A percentile compares a stretch with the other conserved stretches of the same genome.
These are phyloP conservation scores for Coffea canephora DNA, from an alignment of 257 asterid species.

Conservation along the genomic window DNA sequence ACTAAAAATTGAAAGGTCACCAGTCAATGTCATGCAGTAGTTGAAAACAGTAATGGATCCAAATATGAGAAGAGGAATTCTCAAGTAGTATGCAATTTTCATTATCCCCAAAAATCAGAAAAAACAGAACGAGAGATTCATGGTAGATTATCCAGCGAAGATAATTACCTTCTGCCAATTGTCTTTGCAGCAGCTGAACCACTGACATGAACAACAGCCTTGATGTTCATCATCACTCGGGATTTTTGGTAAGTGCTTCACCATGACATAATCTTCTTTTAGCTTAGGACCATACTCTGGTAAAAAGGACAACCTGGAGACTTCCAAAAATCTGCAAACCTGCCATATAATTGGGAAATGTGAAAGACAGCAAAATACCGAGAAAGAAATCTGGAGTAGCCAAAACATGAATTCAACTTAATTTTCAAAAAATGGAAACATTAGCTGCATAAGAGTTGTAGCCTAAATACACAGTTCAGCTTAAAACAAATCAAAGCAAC, in stretches of 20 bases:
- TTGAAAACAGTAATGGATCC: background rate
- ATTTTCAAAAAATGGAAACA: background rate
- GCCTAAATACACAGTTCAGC: background rate
- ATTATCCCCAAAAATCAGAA: background rate
- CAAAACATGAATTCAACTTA: background rate
- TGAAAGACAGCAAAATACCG: background rate
- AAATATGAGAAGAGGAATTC: too few species aligned
- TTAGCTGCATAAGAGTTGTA: background rate
- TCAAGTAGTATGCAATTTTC: background rate
- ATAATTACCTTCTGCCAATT: slow-evolving; percentile 77
- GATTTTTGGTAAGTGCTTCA: slow-evolving; percentile 53
- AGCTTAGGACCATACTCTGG: slow-evolving; percentile 88
- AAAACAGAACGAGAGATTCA: background rate
- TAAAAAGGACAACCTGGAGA: slow-evolving; percentile 81
- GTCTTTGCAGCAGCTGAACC: slow-evolving; percentile 65
- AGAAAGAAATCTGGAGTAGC: background rate
- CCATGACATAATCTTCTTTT: slow-evolving; percentile 88
- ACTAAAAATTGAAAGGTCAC: background rate
- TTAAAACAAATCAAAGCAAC: background rate
- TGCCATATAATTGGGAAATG: slow-evolving; percentile 26
- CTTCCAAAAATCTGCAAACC: slow-evolving; percentile 99
- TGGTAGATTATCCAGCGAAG: slow-evolving; percentile 17
- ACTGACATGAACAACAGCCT: slow-evolving; percentile 52
- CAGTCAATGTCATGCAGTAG: background rate
- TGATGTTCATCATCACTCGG: slow-evolving; percentile 49